phyloP scores from a whole-genome alignment of 106 monocot species.

The Acorus gramineus region DNA sequence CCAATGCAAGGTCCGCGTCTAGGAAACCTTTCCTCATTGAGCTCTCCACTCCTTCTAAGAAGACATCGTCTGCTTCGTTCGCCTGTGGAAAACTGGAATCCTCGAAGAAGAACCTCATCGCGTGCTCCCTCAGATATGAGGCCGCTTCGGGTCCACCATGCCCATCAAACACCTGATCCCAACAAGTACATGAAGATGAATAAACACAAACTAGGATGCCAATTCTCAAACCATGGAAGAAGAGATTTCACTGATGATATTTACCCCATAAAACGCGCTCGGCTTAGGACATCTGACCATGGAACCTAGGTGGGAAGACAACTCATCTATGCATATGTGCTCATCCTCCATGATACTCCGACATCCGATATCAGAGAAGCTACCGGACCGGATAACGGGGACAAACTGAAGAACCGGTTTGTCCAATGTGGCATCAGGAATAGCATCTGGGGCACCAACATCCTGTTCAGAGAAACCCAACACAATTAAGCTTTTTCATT shows the following conservation, averaged over 20 bases:
- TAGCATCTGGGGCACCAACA: constrained; percentile 27
- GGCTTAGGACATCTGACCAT: constrained; percentile 38
- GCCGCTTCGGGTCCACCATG: constrained; percentile 89
- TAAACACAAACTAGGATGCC: no score
- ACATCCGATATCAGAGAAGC: constrained; percentile 50
- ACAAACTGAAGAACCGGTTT: constrained; percentile 16
- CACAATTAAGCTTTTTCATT: not conserved
- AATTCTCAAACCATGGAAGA: no score
- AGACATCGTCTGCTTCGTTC: constrained; percentile 27
- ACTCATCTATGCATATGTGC: constrained; percentile 65
- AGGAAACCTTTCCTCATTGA: constrained; percentile 48
- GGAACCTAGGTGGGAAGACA: constrained; percentile 45
- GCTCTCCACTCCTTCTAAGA: constrained; percentile 36
- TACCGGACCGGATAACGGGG: constrained; percentile 53
- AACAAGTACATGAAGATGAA: not conserved
- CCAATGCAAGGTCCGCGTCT: constrained; percentile 57
- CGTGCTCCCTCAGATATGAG: constrained; percentile 61
- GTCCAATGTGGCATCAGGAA: constrained; percentile 10
- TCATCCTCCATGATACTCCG: constrained; percentile 74
- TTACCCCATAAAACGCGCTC: constrained; percentile 68
- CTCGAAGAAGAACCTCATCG: constrained; percentile 56
- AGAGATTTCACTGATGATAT: not conserved
- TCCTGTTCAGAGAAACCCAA: constrained; percentile 15
- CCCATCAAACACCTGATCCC: constrained; percentile 65
- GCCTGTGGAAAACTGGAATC: constrained; percentile 56